Base-by-base conservation (phyloP, 352 stramenopile species). In the Globisporangium splendens region DNA sequence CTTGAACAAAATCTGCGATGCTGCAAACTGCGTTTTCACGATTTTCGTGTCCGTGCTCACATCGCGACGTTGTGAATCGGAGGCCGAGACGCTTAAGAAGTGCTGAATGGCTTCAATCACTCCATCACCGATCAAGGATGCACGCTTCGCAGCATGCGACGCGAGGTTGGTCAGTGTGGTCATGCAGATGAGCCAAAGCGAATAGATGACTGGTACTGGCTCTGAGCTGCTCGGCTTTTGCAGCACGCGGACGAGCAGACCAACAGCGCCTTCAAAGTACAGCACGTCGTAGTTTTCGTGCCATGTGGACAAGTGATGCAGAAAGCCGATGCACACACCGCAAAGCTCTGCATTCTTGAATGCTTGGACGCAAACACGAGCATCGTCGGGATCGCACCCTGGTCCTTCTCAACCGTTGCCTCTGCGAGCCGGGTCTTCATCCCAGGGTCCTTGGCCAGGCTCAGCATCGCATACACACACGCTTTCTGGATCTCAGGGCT, bases 401-500 rank as follows among this genome's bases (percentile, higher is more conserved):
- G 50, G 13, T 70, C 52, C 1, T 66, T 73, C 3, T 68, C 62
- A 3, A 63, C 61, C 39, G 75, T 75, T 13, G 75, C 59, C 44
- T 83, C 69, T 0, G 80, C 76, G 6, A 95, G 69, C 13, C 82
- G 70, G 0, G 73, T 83, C 66, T 88, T 90, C 82, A 92, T 91
- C 5, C 63, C 69, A 1, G 73, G 68, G 44, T 92, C 84, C 39
- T 81, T 83, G 15, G 80, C 79, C 28, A 94, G 68, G 15, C 72
- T 86, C 24, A 91, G 61, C 72, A 94, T 86, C n/a, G 82, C 82
- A 58, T 86, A 91, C 10, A 86, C 82, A 22, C 81, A 91, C 12
- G 84, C 82, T 18, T 83, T 80, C 54, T 91, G 80, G 55, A 91
- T 92, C 50, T 85, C 73, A 20, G 75, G 76, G 49, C 73, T 88